Conservation (phyloP, 2,329 filamentous ascomycete species). For the Zymoseptoria ardabiliae region DNA sequence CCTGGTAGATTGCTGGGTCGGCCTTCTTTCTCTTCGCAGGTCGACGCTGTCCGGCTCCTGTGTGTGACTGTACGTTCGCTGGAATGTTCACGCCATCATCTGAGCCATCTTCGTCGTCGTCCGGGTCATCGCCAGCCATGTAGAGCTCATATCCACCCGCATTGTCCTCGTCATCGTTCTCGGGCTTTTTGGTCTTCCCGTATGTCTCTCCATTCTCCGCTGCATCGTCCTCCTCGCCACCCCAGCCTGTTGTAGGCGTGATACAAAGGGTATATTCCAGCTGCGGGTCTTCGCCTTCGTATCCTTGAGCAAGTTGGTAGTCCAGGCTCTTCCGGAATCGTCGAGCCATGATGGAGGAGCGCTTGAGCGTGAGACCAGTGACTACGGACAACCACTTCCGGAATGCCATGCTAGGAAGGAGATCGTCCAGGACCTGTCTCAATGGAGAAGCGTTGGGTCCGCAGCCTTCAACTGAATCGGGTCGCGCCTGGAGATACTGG, state of each 20-base stretch:
- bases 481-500: constrained; percentile 55
- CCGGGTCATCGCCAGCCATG: constrained; percentile 72
- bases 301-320: constrained; percentile 86
- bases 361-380: constrained; percentile 66
- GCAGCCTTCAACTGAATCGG: constrained; percentile 8
- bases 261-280: constrained; percentile 82
- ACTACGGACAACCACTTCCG: constrained; percentile 81
- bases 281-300: constrained; percentile 63
- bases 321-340: constrained; percentile 81
- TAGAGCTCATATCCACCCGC: constrained; percentile 81
- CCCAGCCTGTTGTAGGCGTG: constrained; percentile 81
- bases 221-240: constrained; percentile 55
- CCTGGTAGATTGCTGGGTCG: constrained; percentile 83
- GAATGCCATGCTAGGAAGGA: constrained; percentile 81
- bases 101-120: constrained; percentile 54
- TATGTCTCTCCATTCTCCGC: constrained; percentile 34
- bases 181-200: constrained; percentile 28
- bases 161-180: constrained; percentile 48
- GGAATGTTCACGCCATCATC: constrained; percentile 34
- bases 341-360: constrained; percentile 70
- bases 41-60: constrained; percentile 42
- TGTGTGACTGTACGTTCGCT: constrained; percentile 29
- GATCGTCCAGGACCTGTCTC: constrained; percentile 69
- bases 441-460: constrained; percentile 45
- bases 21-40: constrained; percentile 31